phyloP scores from a whole-genome alignment of 1,284 basidiomycete genomes.

The Peniophora sp. region DNA sequence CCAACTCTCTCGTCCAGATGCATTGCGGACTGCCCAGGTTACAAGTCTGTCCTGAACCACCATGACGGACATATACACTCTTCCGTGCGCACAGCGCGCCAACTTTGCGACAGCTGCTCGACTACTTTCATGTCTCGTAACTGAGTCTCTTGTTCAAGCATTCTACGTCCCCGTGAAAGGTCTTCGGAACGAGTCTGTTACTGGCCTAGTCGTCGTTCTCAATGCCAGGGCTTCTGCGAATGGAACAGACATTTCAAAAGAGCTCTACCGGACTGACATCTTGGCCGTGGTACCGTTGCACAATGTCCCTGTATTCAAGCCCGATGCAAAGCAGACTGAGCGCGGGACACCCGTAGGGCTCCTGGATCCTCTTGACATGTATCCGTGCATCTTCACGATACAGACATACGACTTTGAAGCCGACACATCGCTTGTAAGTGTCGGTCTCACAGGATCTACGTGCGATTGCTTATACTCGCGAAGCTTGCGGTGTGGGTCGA shows the following conservation, averaged over 20 bases:
- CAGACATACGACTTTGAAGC: no score
- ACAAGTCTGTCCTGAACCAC: not conserved
- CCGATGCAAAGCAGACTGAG: conserved; percentile 18
- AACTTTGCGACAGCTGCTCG: conserved; percentile 37
- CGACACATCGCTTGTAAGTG: no score
- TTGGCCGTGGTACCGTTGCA: conserved; percentile 35
- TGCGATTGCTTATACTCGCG: no score
- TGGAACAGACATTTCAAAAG: conserved; percentile 1
- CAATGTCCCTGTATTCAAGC: conserved; percentile 35
- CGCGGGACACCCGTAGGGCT: conserved; percentile 26
- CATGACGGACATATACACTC: conserved; percentile 5
- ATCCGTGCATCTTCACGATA: conserved; percentile 23
- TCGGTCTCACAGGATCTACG: no score
- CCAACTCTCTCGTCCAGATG: no score
- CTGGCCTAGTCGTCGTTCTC: conserved; percentile 32
- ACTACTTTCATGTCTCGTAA: conserved; percentile 42
- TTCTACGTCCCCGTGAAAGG: conserved; percentile 30
- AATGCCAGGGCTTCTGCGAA: conserved; percentile 18
- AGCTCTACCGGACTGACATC: conserved; percentile 19
- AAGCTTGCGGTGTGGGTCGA: no score
- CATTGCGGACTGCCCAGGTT: no score
- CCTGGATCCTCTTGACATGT: conserved; percentile 44
- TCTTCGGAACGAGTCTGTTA: conserved; percentile 17
- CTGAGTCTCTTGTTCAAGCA: conserved; percentile 38
- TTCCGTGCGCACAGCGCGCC: conserved; percentile 29